phyloP scores from a whole-genome alignment of 495 filamentous ascomycete species.

The Saxophila tyrrhenica region DNA sequence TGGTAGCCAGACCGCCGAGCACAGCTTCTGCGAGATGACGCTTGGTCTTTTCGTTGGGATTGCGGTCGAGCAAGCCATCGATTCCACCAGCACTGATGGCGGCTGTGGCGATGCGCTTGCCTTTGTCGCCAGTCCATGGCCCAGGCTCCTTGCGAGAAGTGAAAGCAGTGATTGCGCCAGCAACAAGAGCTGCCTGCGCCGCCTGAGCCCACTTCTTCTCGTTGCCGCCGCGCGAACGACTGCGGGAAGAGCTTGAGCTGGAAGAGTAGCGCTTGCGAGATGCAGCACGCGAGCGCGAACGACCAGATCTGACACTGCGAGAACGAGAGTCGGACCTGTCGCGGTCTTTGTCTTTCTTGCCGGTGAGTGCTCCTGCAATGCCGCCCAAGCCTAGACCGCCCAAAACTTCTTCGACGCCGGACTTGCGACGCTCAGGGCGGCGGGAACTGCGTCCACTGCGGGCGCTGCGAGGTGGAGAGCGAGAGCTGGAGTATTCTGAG shows the following conservation, averaged over 20 bases:
- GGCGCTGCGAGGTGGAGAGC: constrained; percentile 10
- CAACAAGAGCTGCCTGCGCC: constrained; percentile 71
- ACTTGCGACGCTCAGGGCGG: constrained; percentile 30
- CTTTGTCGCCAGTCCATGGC: constrained; percentile 73
- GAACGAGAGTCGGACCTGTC: constrained; percentile 12
- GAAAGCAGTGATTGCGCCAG: constrained; percentile 82
- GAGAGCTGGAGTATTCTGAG: constrained; percentile 26
- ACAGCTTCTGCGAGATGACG: constrained; percentile 63
- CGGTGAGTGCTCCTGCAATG: constrained; percentile 28
- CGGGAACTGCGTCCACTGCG: constrained; percentile 11
- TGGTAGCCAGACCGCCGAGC: constrained; percentile 75
- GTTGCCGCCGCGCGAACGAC: constrained; percentile 36
- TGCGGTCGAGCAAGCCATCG: constrained; percentile 59
- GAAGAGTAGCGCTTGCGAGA: constrained; percentile 10
- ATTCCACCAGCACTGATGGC: constrained; percentile 75
- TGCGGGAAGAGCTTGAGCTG: constrained; percentile 23
- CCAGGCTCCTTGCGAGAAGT: constrained; percentile 74
- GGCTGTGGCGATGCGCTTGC: constrained; percentile 75
- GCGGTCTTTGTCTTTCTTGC: constrained; percentile 19
- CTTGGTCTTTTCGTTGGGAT: constrained; percentile 64
- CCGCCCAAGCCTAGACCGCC: constrained; percentile 32
- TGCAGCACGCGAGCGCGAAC: constrained; percentile 35
- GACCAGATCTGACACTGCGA: constrained; percentile 22
- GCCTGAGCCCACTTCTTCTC: constrained; percentile 69
- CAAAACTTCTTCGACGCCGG: constrained; percentile 27